Evolutionary conservation across 176 grass and related monocot genomes (phyloP), one percentile per base, ranked within the genome.

Genomic region (Carex kokanica): DNA sequence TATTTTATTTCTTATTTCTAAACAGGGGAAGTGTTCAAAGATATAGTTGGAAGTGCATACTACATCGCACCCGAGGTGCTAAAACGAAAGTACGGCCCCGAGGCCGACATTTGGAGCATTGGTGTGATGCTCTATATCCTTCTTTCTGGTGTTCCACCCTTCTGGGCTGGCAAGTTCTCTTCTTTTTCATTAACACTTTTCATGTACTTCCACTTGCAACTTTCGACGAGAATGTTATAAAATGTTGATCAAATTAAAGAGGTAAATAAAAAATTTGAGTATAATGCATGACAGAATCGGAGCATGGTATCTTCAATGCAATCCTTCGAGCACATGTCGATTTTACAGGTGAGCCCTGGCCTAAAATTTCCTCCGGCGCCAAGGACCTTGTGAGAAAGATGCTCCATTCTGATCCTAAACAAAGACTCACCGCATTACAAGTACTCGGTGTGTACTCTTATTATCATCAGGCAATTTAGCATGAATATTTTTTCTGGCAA

Each of bases 361-460:
- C 83, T 47, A 89, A 85, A 79, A 93, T 96, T 49, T 96, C 91
- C 2, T 1, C 85, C 1, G 81, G 88, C 8, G 91, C 93, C 13
- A 96, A 96, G 83, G 93, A 96, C 64, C 90, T 96, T 68, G 93
- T 96, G 65, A 91, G 85, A 78, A 96, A 96, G 85, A 93, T 96
- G 88, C 87, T 96, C 64, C 87, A 45, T 84, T 73, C 87, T 40
- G 91, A 96, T 74, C 93, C 91, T 82, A 88, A 86, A 78, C 90
- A 93, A 74, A 89, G 93, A 65, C 88, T 96, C 34, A 91, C 88
- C 5, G 93, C 93, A 60, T 86, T 89, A 24, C 88, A 96, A 32
- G 93, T 96, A 86, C 91, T 96, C 60, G 92, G 93, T 96, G 80
- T 2, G 90, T 45, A 29, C 8, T 41, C 0, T 49, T 53, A 40